These are phyloP conservation scores for Aegilops tauschii DNA, from an alignment of 176 grass and related monocot genomes.

Conservation along the genomic window DNA sequence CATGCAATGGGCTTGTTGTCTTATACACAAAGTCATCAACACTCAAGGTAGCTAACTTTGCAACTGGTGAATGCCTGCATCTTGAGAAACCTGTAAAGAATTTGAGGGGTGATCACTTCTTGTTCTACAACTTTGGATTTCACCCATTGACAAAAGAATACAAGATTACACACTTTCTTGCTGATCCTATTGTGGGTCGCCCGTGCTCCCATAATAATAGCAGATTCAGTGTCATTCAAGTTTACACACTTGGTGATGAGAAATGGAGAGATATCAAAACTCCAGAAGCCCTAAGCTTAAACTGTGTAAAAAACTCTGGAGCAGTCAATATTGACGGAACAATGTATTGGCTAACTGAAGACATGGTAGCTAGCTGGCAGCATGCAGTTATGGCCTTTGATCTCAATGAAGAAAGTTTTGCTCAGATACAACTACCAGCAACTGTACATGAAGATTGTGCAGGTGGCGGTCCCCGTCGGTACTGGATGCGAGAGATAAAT, in stretches of 20 bases:
- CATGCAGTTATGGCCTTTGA: slow-evolving; percentile 27
- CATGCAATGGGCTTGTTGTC: slow-evolving; percentile 14
- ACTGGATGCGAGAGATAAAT: slow-evolving; percentile 8
- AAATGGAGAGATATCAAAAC: slow-evolving; percentile 16
- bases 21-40: slow-evolving; percentile 4
- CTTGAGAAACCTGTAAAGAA: slow-evolving; percentile 1
- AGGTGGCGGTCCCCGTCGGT: not conserved
- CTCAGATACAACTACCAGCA: not conserved
- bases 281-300: not conserved
- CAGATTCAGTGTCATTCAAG: slow-evolving; percentile 8
- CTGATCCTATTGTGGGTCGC: not conserved
- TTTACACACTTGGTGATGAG: slow-evolving; percentile 32
- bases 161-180: slow-evolving; percentile 31
- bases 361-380: not conserved
- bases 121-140: slow-evolving; percentile 21
- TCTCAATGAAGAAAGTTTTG: slow-evolving; percentile 7
- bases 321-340: slow-evolving; percentile 3
- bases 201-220: not conserved
- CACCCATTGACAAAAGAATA: slow-evolving; percentile 20
- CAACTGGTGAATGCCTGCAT: slow-evolving; percentile 10
- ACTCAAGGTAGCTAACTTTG: slow-evolving; percentile 8
- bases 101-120: not conserved
- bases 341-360: slow-evolving; percentile 32
- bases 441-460: not conserved
- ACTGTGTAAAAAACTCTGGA: not conserved